Percentiles rank a stretch among this genome's conserved stretches.
These are phyloP conservation scores for Powellomyces hirtus DNA, from an alignment of 192 early-diverging fungal genomes.

Conservation along the genomic window DNA sequence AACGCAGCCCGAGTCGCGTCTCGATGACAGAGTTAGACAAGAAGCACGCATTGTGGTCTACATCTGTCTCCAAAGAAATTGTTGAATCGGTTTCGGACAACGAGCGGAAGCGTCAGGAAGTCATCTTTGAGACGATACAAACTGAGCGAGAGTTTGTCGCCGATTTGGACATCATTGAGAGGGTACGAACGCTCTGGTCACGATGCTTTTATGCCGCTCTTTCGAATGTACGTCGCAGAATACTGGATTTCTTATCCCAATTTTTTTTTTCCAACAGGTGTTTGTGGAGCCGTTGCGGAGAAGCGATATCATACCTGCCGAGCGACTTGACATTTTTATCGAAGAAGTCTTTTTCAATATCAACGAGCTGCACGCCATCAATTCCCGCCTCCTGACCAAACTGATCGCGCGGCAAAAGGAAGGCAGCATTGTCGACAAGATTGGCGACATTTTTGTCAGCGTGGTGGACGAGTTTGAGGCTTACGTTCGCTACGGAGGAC, in stretches of 20 bases:
- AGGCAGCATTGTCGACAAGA: conserved; percentile 69
- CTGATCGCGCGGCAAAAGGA: conserved; percentile 44
- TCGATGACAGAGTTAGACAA: conserved; percentile 3
- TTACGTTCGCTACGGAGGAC: conserved; percentile 83
- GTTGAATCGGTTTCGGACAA: conserved; percentile 64
- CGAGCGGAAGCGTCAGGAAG: conserved; percentile 89
- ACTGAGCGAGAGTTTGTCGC: conserved; percentile 90
- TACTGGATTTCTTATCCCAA: neutral
- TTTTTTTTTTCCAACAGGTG: conserved; percentile 14
- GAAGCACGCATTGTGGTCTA: conserved; percentile 79
- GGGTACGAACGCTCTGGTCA: conserved; percentile 29
- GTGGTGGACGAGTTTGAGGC: conserved; percentile 70
- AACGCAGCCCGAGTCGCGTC: conserved; percentile 19
- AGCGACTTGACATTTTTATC: conserved; percentile 69
- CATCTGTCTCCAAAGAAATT: conserved; percentile 73
- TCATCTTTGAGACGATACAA: conserved; percentile 88
- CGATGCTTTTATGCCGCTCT: neutral
- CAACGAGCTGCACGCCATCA: conserved; percentile 34
- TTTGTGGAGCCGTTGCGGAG: conserved; percentile 34
- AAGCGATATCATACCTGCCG: conserved; percentile 62
- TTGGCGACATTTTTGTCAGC: conserved; percentile 82
- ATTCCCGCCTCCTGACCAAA: conserved; percentile 33
- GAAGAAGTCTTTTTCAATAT: conserved; percentile 54
- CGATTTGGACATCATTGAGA: conserved; percentile 78
- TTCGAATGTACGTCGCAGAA: neutral